Evolutionary conservation across 106 monocot species (phyloP).

Genomic region (Hemerocallis citrina): DNA sequence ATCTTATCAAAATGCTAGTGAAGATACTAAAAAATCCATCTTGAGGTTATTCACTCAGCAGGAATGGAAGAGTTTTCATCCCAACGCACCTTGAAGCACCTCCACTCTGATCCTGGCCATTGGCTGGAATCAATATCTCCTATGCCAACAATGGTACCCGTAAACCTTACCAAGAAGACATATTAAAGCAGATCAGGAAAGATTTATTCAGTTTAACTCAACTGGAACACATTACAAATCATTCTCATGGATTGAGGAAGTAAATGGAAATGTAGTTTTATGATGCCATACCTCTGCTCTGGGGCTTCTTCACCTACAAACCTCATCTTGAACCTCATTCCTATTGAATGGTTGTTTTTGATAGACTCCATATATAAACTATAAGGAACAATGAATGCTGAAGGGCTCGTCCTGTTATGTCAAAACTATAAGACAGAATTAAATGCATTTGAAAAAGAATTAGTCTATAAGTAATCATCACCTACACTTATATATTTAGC

Average conservation of each 20-base stretch:
- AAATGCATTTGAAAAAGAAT: too few species aligned
- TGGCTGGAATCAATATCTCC: slow-evolving; percentile 56
- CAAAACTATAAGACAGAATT: slow-evolving; percentile 3
- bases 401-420: slow-evolving; percentile 72
- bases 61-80: not conserved
- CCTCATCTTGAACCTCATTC: slow-evolving; percentile 88
- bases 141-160: slow-evolving; percentile 73
- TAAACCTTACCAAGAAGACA: slow-evolving; percentile 47
- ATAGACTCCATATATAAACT: slow-evolving; percentile 84
- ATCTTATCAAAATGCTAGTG: too few species aligned
- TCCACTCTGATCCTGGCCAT: slow-evolving; percentile 88
- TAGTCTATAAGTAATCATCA: too few species aligned
- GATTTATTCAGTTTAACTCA: too few species aligned
- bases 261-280: not conserved
- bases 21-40: too few species aligned
- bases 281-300: slow-evolving; percentile 70
- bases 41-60: too few species aligned
- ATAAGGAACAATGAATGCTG: slow-evolving; percentile 88
- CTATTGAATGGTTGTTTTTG: slow-evolving; percentile 66
- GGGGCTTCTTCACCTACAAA: slow-evolving; percentile 98
- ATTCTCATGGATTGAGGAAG: not conserved
- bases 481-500: too few species aligned
- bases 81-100: slow-evolving; percentile 73
- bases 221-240: not conserved
- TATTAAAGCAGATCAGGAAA: not conserved